Evolutionary conservation across 768 basidiomycete species (phyloP).

Genomic region (Calocybe cyanea): DNA sequence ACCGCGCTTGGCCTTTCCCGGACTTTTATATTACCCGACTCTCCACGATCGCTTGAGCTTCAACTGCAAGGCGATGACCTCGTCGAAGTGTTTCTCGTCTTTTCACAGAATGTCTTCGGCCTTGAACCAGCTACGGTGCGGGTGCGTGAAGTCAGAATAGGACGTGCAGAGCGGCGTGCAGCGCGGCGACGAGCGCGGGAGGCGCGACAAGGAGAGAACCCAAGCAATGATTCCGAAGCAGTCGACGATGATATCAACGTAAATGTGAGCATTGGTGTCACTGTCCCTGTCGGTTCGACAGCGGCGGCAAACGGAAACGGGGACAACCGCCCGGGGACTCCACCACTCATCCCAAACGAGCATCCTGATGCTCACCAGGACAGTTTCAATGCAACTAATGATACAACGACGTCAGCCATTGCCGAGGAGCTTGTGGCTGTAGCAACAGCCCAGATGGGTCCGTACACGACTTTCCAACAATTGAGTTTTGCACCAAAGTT

Average conservation of each 20-base stretch:
- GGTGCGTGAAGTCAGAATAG: conserved; percentile 91
- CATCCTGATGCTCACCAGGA: conserved; percentile 37
- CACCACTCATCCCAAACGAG: conserved; percentile 38
- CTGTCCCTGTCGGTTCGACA: conserved; percentile 49
- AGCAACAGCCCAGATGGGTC: conserved; percentile 68
- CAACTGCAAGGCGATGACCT: conserved; percentile 91
- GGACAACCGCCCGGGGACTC: conserved; percentile 27
- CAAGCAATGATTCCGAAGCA: conserved; percentile 40
- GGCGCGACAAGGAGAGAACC: conserved; percentile 48
- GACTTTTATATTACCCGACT: conserved; percentile 90
- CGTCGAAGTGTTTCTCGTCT: conserved; percentile 88
- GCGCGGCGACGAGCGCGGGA: conserved; percentile 78
- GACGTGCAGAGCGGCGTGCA: conserved; percentile 81
- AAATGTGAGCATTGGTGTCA: conserved; percentile 59
- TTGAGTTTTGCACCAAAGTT: conserved; percentile 81
- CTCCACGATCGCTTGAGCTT: conserved; percentile 81
- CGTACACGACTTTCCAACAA: conserved; percentile 93
- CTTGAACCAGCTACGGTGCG: conserved; percentile 90
- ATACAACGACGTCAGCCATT: conserved; percentile 31
- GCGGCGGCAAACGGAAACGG: conserved; percentile 31
- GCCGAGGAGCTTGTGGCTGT: conserved; percentile 67
- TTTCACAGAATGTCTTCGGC: conserved; percentile 89
- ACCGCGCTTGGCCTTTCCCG: conserved; percentile 90
- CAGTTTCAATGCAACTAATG: conserved; percentile 25
- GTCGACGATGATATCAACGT: conserved; percentile 47